phyloP scores from a whole-genome alignment of 768 basidiomycete species.

The Tylopilus balloui region DNA sequence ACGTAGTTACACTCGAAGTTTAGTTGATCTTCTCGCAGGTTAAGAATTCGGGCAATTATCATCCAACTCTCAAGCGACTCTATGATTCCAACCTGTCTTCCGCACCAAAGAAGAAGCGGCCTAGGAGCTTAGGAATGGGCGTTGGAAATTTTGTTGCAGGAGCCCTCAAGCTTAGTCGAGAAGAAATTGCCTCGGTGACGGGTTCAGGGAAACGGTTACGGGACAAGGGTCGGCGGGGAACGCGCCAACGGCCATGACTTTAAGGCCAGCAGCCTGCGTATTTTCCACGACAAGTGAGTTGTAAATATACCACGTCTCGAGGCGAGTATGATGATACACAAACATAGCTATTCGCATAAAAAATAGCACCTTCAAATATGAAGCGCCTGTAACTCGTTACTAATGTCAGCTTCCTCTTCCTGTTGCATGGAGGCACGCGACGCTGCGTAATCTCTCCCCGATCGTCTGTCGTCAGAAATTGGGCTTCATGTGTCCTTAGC shows the following conservation, averaged over 20 bases:
- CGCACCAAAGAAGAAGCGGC: constrained; percentile 41
- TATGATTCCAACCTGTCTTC: constrained; percentile 41
- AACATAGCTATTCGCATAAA: constrained; percentile 3
- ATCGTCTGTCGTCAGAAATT: constrained; percentile 26
- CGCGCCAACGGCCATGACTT: neutral
- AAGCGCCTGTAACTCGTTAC: constrained; percentile 18
- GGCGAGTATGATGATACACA: constrained; percentile 4
- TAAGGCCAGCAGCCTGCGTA: neutral
- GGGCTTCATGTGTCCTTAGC: constrained; percentile 16
- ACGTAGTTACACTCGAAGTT: neutral
- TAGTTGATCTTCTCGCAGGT: constrained; percentile 44
- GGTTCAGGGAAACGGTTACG: constrained; percentile 15
- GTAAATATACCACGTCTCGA: constrained; percentile 1
- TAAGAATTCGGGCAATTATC: constrained; percentile 81
- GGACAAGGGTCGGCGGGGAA: constrained; percentile 1
- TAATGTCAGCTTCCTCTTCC: constrained; percentile 25
- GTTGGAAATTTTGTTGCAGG: constrained; percentile 74
- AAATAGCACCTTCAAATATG: constrained; percentile 15
- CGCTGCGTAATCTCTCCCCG: constrained; percentile 19
- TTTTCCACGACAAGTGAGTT: neutral
- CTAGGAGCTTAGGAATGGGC: constrained; percentile 71
- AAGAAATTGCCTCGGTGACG: constrained; percentile 49
- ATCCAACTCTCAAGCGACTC: constrained; percentile 67
- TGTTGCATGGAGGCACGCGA: constrained; percentile 15
- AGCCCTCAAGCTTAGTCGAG: constrained; percentile 55